Base-by-base conservation (phyloP, 1,139 yeast species). In the Torulaspora globosa region DNA sequence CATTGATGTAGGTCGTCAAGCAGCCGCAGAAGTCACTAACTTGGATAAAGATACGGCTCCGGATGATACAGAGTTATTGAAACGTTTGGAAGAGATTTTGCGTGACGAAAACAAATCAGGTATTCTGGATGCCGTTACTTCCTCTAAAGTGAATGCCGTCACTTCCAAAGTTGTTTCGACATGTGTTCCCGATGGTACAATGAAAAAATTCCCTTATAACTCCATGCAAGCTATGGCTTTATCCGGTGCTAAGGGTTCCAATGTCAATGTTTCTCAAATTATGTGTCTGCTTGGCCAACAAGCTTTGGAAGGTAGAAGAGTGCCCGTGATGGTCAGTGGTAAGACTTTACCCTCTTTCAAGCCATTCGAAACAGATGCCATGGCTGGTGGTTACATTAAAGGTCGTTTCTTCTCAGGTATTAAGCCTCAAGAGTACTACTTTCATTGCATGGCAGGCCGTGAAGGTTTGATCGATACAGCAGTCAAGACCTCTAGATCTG, bases 391-490 rank as follows among this genome's bases (percentile, higher is more conserved):
- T 47, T 94, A 89, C 66, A 88, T 94, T 65, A 87, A 92, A 66
- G 95, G 95, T 54, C 85, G 99, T 62, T 94, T 94, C 81, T 92
- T 89, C 69, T 88, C 97, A 32, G 98, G 98, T 69, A 86, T 94
- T 57, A 82, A 88, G 67, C 98, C 98, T n/a, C 99, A 94, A 71
- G 99, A 94, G 68, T 94, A 94, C 70, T 94, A 90, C 66, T 94
- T 94, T 92, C 99, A 94, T 74, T 92, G 98, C 76, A 94, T 94
- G 99, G 99, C 99, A 49, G 99, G 99, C 69, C 84, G 99, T 75
- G 99, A 94, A 77, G 99, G 99, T 72, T 79, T 94, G 66, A 94
- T 94, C 72, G 99, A 94, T 76, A 94, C 99, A 49, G 98, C 99
- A 46, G 98, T 94, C 56, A 94, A 94, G 72, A 94, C 99, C 8